Percentiles rank a stretch among this genome's conserved stretches.
Evolutionary conservation across 73 alveolate genomes (phyloP).

Genomic region (Effrenium voratum): DNA sequence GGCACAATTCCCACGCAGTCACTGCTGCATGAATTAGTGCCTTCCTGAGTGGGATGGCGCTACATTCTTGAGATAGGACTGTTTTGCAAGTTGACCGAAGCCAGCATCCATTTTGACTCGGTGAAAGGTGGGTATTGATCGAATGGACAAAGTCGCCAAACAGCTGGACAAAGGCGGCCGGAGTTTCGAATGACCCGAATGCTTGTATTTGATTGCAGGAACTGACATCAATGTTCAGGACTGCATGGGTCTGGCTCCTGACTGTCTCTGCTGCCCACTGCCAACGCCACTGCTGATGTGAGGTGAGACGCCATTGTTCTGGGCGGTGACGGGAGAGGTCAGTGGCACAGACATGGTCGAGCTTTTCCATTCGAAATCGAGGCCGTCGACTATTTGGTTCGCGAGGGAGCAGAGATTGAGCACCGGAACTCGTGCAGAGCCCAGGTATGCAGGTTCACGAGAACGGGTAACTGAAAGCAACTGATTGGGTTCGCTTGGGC

Average conservation of each 20-base stretch:
- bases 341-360: no score
- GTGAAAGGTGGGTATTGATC: conserved; percentile 71
- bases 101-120: background rate
- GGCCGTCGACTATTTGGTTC: conserved; percentile 84
- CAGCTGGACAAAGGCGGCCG: conserved; percentile 77
- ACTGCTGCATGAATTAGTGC: conserved; percentile 67
- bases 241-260: conserved; percentile 36
- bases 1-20: conserved; percentile 83
- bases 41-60: background rate
- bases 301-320: conserved; percentile 89
- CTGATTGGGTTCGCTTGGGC: no score
- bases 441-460: background rate
- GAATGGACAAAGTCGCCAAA: conserved; percentile 87
- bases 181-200: background rate
- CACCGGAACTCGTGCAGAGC: conserved; percentile 52
- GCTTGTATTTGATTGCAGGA: background rate
- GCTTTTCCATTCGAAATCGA: background rate
- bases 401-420: conserved; percentile 81
- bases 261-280: no score
- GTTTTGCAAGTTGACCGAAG: background rate
- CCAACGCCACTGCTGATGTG: no score
- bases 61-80: no score
- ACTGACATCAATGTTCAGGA: conserved; percentile 52
- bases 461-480: no score
- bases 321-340: conserved; percentile 89